Evolutionary conservation across 139 green algal species (phyloP), one percentile per base, ranked within the genome.

Genomic region (Chlamydomonas incerta): DNA sequence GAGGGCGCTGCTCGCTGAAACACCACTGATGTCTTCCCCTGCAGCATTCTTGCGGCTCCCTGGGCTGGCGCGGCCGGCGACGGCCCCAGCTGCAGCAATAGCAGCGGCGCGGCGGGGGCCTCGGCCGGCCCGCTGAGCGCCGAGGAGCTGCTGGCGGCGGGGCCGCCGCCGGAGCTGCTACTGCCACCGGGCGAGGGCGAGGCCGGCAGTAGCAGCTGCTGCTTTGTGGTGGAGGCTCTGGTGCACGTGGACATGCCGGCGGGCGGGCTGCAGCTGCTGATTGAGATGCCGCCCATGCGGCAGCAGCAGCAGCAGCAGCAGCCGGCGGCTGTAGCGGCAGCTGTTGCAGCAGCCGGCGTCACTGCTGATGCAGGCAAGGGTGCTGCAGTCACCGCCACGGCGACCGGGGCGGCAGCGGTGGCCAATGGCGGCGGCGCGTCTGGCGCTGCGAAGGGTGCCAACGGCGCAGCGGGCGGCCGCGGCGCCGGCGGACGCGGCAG

Each of bases 241-340:
- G 81, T 90, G 17, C 75, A 83, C 5, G 71, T 92, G 9, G 81
- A 93, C n/a, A 66, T 88, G 3, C 89, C 87, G 1, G 63, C 72
- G 31, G 79, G 80, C 9, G 77, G 87, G 15, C 75, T 93, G 82
- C 85, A 91, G 79, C 74, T 93, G 35, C 41, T 74, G 29, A 50
- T 92, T 20, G 73, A 88, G 79, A 50, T 70, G 21, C 55, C 71
- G 26, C 35, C 28, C 8, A 57, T 34, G 37, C 46, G 29, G 65
- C 65, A 60, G 62, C 46, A 20, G 57, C 46, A 50, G 41, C n/a
- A n/a, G 65, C 65, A 60, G 62, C 46, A 20, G 57, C 46, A 50
- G 41, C n/a, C n/a, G n/a, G n/a, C n/a, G n/a, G 41, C 41, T 50
- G 41, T 50, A 50, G 41, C 41, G 41, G 41, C 41, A 8, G 8